A percentile compares a stretch with the other conserved stretches of the same genome.
These are phyloP conservation scores for Yamadazyma kanchanaburiensis DNA, from an alignment of 1,139 yeast species.

Conservation along the genomic window DNA sequence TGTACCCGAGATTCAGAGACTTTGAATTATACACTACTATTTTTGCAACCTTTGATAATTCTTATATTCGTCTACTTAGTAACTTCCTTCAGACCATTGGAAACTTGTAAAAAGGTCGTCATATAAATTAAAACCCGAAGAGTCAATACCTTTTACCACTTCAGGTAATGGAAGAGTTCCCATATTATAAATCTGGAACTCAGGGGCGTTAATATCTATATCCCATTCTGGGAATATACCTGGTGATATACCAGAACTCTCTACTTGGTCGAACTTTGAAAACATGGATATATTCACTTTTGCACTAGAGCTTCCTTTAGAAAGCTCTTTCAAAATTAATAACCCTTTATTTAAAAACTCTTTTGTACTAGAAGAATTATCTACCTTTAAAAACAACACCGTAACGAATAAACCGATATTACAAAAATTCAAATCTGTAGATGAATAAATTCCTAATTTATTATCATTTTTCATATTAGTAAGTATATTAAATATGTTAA, in stretches of 20 bases:
- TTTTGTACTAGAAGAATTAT: constrained; percentile 14
- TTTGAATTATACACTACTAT: neutral
- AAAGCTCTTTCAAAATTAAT: constrained; percentile 13
- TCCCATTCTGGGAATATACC: constrained; percentile 7
- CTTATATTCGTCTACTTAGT: too few species aligned
- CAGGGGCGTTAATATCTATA: constrained; percentile 4
- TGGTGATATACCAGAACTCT: neutral
- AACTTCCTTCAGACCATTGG: too few species aligned
- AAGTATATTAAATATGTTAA: constrained; percentile 14
- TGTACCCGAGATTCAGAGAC: too few species aligned
- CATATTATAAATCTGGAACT: constrained; percentile 6
- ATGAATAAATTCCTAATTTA: constrained; percentile 16
- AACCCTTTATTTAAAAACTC: constrained; percentile 16
- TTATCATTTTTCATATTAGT: constrained; percentile 13
- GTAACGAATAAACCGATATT: constrained; percentile 15
- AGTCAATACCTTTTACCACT: constrained; percentile 1
- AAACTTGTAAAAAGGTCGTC: constrained; percentile 4
- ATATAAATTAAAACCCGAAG: constrained; percentile 1
- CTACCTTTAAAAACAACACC: constrained; percentile 15
- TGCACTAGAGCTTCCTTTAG: constrained; percentile 17
- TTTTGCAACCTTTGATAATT: too few species aligned
- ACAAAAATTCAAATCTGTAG: constrained; percentile 16
- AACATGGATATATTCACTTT: constrained; percentile 8
- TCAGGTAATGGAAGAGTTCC: constrained; percentile 6
- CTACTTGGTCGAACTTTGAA: constrained; percentile 5